A percentile compares a stretch with the other conserved stretches of the same genome.
phyloP scores from a whole-genome alignment of 306 rosid genomes.

The Casuarina glauca region DNA sequence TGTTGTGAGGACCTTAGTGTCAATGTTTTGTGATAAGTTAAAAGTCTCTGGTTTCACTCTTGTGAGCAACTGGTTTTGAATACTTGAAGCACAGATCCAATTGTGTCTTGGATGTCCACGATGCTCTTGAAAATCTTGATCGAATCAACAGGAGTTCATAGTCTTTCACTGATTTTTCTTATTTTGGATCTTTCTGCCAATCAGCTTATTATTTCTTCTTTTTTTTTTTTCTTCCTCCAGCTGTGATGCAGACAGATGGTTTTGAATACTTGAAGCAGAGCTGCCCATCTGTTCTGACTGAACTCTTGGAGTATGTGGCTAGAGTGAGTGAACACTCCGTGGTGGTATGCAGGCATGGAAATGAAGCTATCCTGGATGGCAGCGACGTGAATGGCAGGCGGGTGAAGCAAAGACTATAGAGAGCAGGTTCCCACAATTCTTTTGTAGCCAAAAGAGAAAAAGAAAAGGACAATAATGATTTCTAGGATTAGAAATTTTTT shows the following conservation, averaged over 20 bases:
- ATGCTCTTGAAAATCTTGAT: neutral
- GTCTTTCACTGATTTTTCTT: neutral
- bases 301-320: slow-evolving; percentile 85
- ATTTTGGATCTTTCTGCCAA: neutral
- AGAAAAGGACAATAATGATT: slow-evolving; percentile 28
- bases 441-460: slow-evolving; percentile 27
- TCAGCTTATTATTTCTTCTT: slow-evolving; percentile 11
- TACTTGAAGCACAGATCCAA: neutral
- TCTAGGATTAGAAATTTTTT: slow-evolving; percentile 37
- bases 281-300: slow-evolving; percentile 78
- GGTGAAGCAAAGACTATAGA: slow-evolving; percentile 84
- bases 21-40: neutral
- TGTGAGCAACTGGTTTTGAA: neutral
- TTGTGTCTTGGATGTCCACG: neutral
- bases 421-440: slow-evolving; percentile 20
- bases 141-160: neutral
- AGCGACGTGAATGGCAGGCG: slow-evolving; percentile 86
- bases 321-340: slow-evolving; percentile 70
- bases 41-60: neutral
- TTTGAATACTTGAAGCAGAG: slow-evolving; percentile 87
- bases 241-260: slow-evolving; percentile 92
- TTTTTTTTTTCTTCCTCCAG: slow-evolving; percentile 38
- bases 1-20: neutral
- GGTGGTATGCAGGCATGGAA: slow-evolving; percentile 56
- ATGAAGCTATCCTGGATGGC: slow-evolving; percentile 72